These are phyloP conservation scores for Ceratocystis destructans DNA, from an alignment of 2,329 filamentous ascomycete species.

Conservation along the genomic window DNA sequence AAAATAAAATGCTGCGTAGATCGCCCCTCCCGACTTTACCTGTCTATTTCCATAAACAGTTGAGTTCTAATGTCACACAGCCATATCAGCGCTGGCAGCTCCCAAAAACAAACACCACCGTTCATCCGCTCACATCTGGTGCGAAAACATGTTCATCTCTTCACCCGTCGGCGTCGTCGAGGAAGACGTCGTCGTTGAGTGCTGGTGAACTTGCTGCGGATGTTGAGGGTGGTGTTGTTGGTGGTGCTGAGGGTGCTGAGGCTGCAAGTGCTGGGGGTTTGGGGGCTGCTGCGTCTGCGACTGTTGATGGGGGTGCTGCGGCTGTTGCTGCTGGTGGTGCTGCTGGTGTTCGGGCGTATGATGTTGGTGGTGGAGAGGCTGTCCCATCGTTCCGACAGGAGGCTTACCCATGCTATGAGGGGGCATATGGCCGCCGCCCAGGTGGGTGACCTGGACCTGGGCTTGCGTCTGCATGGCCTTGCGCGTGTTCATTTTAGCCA, in stretches of 20 bases:
- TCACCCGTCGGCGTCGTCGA: constrained; percentile 36
- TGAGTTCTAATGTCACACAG: neutral
- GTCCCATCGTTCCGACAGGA: constrained; percentile 52
- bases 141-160: constrained; percentile 89
- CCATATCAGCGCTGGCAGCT: neutral
- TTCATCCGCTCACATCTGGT: constrained; percentile 64
- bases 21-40: no score
- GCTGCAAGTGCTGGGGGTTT: constrained; percentile 28
- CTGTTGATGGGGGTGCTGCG: constrained; percentile 12
- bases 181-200: constrained; percentile 12
- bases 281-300: constrained; percentile 14
- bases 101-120: neutral
- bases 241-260: constrained; percentile 17
- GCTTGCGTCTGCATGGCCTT: constrained; percentile 52
- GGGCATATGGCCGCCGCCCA: constrained; percentile 47
- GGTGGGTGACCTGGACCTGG: constrained; percentile 22
- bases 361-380: constrained; percentile 53
- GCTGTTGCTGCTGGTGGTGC: constrained; percentile 28
- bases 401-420: constrained; percentile 50
- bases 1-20: no score
- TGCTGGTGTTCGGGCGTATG: constrained; percentile 46
- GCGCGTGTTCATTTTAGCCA: constrained; percentile 89
- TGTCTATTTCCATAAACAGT: no score
- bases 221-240: constrained; percentile 16
- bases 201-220: constrained; percentile 16